A percentile compares a stretch with the other conserved stretches of the same genome.
These are phyloP conservation scores for Vigna hirtella DNA, from an alignment of 306 rosid species.

Conservation along the genomic window DNA sequence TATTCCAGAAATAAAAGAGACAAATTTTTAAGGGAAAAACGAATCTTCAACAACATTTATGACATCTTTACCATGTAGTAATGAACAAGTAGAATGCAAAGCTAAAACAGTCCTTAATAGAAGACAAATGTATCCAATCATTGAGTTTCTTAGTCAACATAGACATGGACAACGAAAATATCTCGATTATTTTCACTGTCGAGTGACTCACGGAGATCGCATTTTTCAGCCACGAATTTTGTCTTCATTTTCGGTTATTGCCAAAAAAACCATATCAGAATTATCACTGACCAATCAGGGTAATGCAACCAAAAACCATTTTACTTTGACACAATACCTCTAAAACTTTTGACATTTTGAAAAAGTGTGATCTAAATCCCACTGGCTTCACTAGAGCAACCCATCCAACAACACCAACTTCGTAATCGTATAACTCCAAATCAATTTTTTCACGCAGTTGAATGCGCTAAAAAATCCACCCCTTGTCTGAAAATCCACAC, in stretches of 20 bases:
- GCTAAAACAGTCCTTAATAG: background rate
- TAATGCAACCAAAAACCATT: constrained; percentile 36
- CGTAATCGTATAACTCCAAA: background rate
- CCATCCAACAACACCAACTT: constrained; percentile 3
- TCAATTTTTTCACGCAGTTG: background rate
- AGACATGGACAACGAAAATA: constrained; percentile 24
- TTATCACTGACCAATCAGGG: constrained; percentile 1
- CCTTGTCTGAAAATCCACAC: background rate
- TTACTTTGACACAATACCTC: background rate
- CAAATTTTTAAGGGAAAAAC: background rate
- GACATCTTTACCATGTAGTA: constrained; percentile 21
- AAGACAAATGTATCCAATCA: constrained; percentile 23
- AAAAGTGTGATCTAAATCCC: constrained; percentile 7
- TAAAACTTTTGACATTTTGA: background rate
- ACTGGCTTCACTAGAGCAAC: background rate
- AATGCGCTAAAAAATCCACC: constrained; percentile 7
- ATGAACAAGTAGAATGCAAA: constrained; percentile 31
- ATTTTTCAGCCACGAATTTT: constrained; percentile 17
- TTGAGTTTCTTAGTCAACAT: constrained; percentile 5
- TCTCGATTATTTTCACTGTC: constrained; percentile 26
- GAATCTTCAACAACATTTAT: background rate
- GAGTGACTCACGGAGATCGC: constrained; percentile 24
- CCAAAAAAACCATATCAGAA: constrained; percentile 23
- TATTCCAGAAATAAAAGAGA: background rate
- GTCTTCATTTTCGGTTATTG: background rate